Conservation (phyloP, 2,329 filamentous ascomycete species). For the Neoscytalidium dimidiatum region DNA sequence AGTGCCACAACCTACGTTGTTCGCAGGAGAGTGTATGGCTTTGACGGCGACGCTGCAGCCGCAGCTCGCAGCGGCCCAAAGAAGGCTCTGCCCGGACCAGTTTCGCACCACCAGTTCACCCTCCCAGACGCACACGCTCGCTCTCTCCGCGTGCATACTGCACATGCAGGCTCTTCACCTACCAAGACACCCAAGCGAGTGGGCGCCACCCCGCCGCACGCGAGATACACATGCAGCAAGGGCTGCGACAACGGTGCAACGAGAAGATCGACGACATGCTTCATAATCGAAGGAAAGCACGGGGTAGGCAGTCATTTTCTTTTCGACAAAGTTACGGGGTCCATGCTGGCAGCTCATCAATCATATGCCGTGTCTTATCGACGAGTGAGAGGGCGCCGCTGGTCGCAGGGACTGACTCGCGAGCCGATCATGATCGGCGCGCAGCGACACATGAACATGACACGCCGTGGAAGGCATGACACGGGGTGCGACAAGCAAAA, state of each 20-base stretch:
- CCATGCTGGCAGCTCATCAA: background rate
- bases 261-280: background rate
- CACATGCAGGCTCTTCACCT: no score
- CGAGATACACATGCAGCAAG: background rate
- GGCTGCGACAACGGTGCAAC: background rate
- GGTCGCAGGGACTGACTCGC: background rate
- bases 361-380: slow-evolving; percentile 1
- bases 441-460: background rate
- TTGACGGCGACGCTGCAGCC: background rate
- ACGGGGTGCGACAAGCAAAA: background rate
- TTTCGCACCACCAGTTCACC: background rate
- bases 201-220: background rate
- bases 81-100: background rate
- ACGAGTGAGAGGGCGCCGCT: background rate
- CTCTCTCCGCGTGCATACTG: background rate
- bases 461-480: background rate
- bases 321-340: no score
- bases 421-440: background rate
- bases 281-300: background rate
- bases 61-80: background rate
- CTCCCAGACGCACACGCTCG: background rate
- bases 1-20: no score
- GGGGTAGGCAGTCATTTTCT: no score
- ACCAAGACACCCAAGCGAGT: no score
- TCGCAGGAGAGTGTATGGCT: no score